Percentiles rank a stretch among this genome's conserved stretches.
Evolutionary conservation across 129 eudicot species (phyloP).

Genomic region (Arctium minus): DNA sequence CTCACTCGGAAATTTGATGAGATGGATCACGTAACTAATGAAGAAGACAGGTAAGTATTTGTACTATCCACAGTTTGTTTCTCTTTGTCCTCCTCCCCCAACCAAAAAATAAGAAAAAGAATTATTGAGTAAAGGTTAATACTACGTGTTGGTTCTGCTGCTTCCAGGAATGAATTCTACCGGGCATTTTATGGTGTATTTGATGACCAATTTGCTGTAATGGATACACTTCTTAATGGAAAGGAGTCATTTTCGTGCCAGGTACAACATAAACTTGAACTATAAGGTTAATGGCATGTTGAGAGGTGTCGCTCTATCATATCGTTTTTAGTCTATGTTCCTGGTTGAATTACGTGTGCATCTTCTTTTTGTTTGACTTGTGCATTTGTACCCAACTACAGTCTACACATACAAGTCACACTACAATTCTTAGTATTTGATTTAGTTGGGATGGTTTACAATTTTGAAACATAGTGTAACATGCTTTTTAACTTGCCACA

Average conservation of each 20-base stretch:
- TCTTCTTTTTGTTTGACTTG: neutral
- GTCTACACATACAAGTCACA: neutral
- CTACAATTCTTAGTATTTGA: neutral
- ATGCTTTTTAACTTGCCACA: constrained; percentile 31
- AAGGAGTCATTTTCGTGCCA: constrained; percentile 87
- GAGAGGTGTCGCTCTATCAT: constrained; percentile 2
- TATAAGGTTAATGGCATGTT: neutral
- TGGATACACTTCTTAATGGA: constrained; percentile 76
- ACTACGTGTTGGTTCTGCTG: constrained; percentile 3
- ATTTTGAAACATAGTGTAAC: neutral
- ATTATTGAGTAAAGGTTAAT: neutral
- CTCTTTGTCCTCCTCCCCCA: neutral
- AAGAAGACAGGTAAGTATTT: constrained; percentile 57
- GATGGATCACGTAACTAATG: constrained; percentile 63
- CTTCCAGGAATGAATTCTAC: constrained; percentile 74
- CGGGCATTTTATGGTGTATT: constrained; percentile 66
- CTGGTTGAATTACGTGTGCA: neutral
- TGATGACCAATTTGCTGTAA: constrained; percentile 75
- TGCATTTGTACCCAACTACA: neutral
- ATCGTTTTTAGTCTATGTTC: neutral
- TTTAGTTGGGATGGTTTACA: neutral
- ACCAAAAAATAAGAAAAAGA: neutral
- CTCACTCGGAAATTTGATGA: constrained; percentile 88
- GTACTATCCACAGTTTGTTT: constrained; percentile 9
- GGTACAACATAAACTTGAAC: constrained; percentile 38